phyloP scores from a whole-genome alignment of 1,139 yeast species.

The Suhomyces choctaworum region DNA sequence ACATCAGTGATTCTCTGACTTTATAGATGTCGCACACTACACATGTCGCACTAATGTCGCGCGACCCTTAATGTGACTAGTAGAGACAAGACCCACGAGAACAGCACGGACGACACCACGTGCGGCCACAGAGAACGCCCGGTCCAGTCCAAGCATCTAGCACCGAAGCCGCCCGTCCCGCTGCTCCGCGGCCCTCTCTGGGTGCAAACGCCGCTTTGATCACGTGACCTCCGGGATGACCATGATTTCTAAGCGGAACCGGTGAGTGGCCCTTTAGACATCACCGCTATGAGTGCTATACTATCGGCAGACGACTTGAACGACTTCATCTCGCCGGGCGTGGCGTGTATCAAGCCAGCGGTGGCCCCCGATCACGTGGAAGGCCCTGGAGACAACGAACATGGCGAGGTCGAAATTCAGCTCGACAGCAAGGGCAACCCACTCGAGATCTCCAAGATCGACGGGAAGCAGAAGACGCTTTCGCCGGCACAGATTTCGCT shows the following conservation, averaged over 20 bases:
- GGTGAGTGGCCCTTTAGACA: not conserved
- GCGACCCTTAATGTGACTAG: no score
- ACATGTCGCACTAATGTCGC: no score
- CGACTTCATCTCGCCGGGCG: conserved; percentile 92
- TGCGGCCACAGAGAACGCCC: no score
- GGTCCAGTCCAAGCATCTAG: no score
- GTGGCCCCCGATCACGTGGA: conserved; percentile 42
- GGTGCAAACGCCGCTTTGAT: not conserved
- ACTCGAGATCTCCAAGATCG: conserved; percentile 62
- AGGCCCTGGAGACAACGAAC: conserved; percentile 19
- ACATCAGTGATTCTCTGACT: no score
- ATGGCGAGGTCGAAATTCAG: conserved; percentile 59
- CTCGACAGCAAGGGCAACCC: conserved; percentile 67
- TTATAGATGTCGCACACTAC: no score
- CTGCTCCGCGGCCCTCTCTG: no score
- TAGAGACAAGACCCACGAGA: no score
- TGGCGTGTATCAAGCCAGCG: conserved; percentile 86
- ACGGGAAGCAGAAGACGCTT: conserved; percentile 52
- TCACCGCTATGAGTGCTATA: conserved; percentile 69
- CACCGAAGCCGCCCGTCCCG: no score
- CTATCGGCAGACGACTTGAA: conserved; percentile 87
- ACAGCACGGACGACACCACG: no score
- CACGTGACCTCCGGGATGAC: conserved; percentile 2
- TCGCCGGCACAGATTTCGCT: conserved; percentile 86
- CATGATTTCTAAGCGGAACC: not conserved